These are phyloP conservation scores for Cercospora citrullina DNA, from an alignment of 2,329 filamentous ascomycete genomes.

Conservation along the genomic window DNA sequence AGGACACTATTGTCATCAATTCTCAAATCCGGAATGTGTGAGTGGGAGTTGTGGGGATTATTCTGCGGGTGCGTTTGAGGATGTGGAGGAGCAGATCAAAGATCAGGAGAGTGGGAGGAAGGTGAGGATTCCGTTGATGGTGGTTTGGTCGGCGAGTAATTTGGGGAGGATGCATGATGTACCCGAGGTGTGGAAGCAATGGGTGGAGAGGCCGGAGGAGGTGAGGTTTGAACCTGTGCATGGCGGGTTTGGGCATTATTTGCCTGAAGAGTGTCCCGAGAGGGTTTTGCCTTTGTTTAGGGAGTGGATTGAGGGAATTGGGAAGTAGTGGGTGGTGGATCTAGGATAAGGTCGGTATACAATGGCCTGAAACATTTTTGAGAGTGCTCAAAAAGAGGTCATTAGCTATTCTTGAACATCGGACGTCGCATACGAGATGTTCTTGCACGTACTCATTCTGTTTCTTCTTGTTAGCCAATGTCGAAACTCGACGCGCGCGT, in stretches of 20 bases:
- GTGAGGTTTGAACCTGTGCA: constrained; percentile 38
- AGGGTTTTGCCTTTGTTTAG: constrained; percentile 34
- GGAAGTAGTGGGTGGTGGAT: background rate
- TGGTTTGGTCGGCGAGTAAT: constrained; percentile 48
- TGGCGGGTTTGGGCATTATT: constrained; percentile 48
- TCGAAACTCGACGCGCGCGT: too few species aligned
- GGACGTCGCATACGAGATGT: too few species aligned
- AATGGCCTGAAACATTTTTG: too few species aligned
- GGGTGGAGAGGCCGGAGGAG: constrained; percentile 43
- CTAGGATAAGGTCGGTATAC: background rate
- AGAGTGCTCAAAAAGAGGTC: too few species aligned
- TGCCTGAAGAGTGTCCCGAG: constrained; percentile 50
- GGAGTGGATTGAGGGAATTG: constrained; percentile 30
- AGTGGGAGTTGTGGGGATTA: constrained; percentile 52
- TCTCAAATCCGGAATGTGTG: constrained; percentile 46
- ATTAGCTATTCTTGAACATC: too few species aligned
- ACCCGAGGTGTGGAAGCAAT: constrained; percentile 47
- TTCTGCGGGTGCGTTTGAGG: constrained; percentile 45
- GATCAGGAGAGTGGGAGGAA: constrained; percentile 50
- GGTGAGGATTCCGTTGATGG: constrained; percentile 45
- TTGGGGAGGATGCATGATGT: constrained; percentile 49
- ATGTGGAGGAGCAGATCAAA: constrained; percentile 46
- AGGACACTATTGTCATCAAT: constrained; percentile 48
- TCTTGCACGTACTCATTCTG: too few species aligned
- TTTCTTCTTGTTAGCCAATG: too few species aligned